Base-by-base conservation (phyloP, 164 flowering plant genomes). In the Chimonanthus praecox region DNA sequence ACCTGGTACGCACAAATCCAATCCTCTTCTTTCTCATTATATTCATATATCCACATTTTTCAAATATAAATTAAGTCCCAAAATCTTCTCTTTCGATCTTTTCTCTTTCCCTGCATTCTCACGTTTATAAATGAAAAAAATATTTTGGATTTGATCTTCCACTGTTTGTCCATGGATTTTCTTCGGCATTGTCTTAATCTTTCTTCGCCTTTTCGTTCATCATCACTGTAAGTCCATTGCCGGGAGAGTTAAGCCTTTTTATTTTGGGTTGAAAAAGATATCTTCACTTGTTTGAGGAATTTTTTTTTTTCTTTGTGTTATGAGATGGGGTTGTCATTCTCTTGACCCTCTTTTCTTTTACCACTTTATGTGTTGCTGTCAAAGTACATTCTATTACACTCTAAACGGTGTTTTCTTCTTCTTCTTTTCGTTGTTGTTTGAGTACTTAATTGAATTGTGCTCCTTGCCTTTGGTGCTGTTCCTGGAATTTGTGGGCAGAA, bases 1-100 rank as follows among this genome's bases (percentile, higher is more conserved):
- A 78, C 78, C 67, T 80, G 85, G 85, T 77, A 60, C 86, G 78
- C 82, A 79, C 86, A 80, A 69, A 67, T 69, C 74, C 84, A 75
- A 82, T 85, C 86, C 80, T 75, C 80, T 54, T 15, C 50, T 64
- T 11, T 9, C 46, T 43, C 4, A 43, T 11, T 33, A 47, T 45
- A 16, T 44, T 7, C 3, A 4, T 11, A 66, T 33, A 33, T 45
- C n/a, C 16, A 5, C 13, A 9, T 48, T 3, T 10, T n/a, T 44
- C 48, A 5, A 54, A 13, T 13, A 33, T 33, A 33, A 33, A 33
- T 33, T 33, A 33, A 33, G 3, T 15, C 20, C 65, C 20, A 2
- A 54, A 54, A 54, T 62, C 65, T 8, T 33, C 33, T 33, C 20
- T 3, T 18, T 10, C 68, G n/a, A 15, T 5, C 13, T 43, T 15